Percentiles rank a stretch among this genome's conserved stretches.
Conservation (phyloP, 768 basidiomycete species). For the Gelatoporia subvermispora region DNA sequence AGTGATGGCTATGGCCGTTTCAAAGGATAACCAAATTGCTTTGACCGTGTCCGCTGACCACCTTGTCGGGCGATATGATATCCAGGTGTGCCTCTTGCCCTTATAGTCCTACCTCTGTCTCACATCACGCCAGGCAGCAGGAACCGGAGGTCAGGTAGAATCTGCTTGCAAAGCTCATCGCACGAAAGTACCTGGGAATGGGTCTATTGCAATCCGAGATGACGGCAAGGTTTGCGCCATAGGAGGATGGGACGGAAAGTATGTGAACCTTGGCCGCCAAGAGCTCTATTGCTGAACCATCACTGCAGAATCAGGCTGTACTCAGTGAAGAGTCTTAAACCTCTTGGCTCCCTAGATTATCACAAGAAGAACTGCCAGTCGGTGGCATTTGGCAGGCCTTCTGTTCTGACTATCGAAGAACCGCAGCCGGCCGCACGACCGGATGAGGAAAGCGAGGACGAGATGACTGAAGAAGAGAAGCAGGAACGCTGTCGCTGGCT, state of each 20-base stretch:
- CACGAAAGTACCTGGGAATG: slow-evolving; percentile 79
- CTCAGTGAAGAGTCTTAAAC: slow-evolving; percentile 73
- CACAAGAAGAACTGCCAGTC: slow-evolving; percentile 78
- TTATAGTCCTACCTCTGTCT: not conserved
- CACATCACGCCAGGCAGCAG: slow-evolving; percentile 7
- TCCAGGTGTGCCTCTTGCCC: slow-evolving; percentile 32
- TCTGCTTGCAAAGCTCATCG: slow-evolving; percentile 35
- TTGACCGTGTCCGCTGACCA: slow-evolving; percentile 87
- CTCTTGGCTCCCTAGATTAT: slow-evolving; percentile 78
- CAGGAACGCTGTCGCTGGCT: slow-evolving; percentile 21
- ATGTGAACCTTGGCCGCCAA: slow-evolving; percentile 24
- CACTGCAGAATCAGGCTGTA: slow-evolving; percentile 68
- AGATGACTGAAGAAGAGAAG: slow-evolving; percentile 19
- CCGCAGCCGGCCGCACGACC: not conserved
- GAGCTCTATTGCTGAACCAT: not conserved
- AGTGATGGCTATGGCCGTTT: slow-evolving; percentile 88
- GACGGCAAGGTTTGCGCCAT: slow-evolving; percentile 80
- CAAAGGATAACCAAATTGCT: slow-evolving; percentile 51
- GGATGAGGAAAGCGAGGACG: slow-evolving; percentile 17
- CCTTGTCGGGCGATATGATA: slow-evolving; percentile 59
- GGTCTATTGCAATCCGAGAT: slow-evolving; percentile 65
- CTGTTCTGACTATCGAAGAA: not conserved
- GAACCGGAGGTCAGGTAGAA: slow-evolving; percentile 9
- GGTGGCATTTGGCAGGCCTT: slow-evolving; percentile 54
- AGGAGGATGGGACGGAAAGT: slow-evolving; percentile 95